phyloP scores from a whole-genome alignment of 371 early-diverging fungal species.

The Batkoa obscura region DNA sequence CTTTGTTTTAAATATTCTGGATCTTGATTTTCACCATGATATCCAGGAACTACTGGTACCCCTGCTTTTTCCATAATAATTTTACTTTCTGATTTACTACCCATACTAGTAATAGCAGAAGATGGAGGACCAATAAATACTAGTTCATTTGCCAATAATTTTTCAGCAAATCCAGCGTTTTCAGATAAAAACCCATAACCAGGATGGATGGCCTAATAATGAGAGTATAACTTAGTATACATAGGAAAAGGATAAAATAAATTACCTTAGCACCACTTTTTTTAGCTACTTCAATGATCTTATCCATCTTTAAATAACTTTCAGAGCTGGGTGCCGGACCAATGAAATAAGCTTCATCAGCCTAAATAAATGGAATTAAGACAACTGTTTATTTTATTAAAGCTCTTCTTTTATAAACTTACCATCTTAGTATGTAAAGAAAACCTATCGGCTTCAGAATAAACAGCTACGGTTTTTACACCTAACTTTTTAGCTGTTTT shows the following conservation, averaged over 20 bases:
- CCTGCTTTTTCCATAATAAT: conserved; percentile 73
- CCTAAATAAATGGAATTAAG: conserved; percentile 18
- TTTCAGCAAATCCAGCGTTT: conserved; percentile 74
- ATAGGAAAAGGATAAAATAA: neutral
- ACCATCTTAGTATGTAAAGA: conserved; percentile 63
- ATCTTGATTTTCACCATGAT: conserved; percentile 81
- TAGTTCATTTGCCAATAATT: conserved; percentile 36
- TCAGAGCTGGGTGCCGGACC: conserved; percentile 72
- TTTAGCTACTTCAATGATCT: conserved; percentile 67
- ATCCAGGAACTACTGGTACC: conserved; percentile 87
- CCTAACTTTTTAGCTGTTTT: conserved; percentile 73
- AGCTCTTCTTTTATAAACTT: conserved; percentile 12
- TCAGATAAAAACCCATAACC: conserved; percentile 95
- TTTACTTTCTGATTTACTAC: conserved; percentile 88
- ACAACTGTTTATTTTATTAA: neutral
- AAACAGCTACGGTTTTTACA: conserved; percentile 89
- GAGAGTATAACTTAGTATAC: neutral
- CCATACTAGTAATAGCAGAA: conserved; percentile 83
- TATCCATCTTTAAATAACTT: conserved; percentile 69
- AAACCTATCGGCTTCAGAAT: conserved; percentile 78
- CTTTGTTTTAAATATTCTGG: conserved; percentile 46
- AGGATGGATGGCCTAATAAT: conserved; percentile 68
- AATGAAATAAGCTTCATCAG: conserved; percentile 83
- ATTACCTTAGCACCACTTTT: conserved; percentile 61
- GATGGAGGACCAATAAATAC: conserved; percentile 87